Conservation (phyloP, 257 asterid species). For the Ilex asprella region DNA sequence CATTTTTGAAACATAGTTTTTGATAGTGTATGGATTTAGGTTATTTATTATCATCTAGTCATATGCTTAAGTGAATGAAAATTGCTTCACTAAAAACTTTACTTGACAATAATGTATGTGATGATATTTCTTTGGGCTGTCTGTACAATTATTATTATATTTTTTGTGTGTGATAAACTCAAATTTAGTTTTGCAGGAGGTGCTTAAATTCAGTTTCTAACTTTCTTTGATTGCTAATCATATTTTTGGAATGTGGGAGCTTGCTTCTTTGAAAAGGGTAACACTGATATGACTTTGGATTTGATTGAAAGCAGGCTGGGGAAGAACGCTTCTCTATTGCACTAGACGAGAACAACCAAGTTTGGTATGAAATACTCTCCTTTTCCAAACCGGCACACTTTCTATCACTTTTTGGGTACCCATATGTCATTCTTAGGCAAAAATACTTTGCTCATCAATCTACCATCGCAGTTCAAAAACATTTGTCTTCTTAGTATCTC, state of each 20-base stretch:
- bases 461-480: slow-evolving; percentile 53
- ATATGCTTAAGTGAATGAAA: too few relatives aligned
- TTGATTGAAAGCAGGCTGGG: slow-evolving; percentile 62
- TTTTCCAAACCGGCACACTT: slow-evolving; percentile 78
- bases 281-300: not conserved
- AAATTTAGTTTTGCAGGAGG: not conserved
- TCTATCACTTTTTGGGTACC: slow-evolving; percentile 67
- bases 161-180: too few relatives aligned
- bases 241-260: not conserved
- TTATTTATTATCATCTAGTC: too few relatives aligned
- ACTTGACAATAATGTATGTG: too few relatives aligned
- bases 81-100: too few relatives aligned
- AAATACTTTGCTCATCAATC: slow-evolving; percentile 81
- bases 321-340: slow-evolving; percentile 92
- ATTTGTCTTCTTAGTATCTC: slow-evolving; percentile 32
- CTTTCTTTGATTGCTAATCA: not conserved
- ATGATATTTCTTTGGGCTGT: too few relatives aligned
- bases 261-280: too few relatives aligned
- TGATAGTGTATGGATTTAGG: too few relatives aligned
- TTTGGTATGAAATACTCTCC: slow-evolving; percentile 92
- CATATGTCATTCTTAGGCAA: slow-evolving; percentile 70
- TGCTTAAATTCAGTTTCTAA: not conserved
- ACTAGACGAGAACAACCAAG: slow-evolving; percentile 76
- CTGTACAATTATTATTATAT: too few relatives aligned
- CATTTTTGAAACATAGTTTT: too few relatives aligned